Percentiles rank a stretch among this genome's conserved stretches.
Evolutionary conservation across 495 filamentous ascomycete species (phyloP).

Genomic region (Hypoxylon fragiforme): DNA sequence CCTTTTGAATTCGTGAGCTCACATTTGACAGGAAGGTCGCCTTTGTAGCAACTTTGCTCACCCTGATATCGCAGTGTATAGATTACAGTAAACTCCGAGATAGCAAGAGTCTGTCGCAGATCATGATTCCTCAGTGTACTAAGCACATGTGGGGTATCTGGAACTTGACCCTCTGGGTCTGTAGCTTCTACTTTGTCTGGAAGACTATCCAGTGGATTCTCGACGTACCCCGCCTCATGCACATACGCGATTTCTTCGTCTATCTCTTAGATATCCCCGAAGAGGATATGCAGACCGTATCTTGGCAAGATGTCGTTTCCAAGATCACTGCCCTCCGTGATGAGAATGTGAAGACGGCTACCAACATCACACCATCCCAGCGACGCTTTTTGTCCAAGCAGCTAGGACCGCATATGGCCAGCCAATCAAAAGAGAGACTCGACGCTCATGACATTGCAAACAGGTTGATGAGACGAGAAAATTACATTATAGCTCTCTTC

Average conservation of each 20-base stretch:
- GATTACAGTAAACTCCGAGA: constrained; percentile 76
- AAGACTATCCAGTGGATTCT: constrained; percentile 73
- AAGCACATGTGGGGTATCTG: constrained; percentile 80
- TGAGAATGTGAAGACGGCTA: constrained; percentile 80
- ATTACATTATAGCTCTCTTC: constrained; percentile 93
- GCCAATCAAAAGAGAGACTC: constrained; percentile 90
- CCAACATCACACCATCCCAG: constrained; percentile 53
- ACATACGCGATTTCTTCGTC: constrained; percentile 86
- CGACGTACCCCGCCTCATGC: constrained; percentile 72
- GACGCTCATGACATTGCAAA: constrained; percentile 98
- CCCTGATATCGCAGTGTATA: constrained; percentile 85
- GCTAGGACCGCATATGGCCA: constrained; percentile 52
- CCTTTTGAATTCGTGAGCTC: constrained; percentile 13
- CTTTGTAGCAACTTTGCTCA: constrained; percentile 84
- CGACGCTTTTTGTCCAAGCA: constrained; percentile 62
- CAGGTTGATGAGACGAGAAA: constrained; percentile 92
- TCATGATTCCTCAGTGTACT: constrained; percentile 81
- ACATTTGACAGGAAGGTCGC: constrained; percentile 51
- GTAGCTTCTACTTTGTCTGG: constrained; percentile 84
- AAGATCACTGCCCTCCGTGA: constrained; percentile 87
- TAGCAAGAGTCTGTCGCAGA: constrained; percentile 73
- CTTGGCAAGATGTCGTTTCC: constrained; percentile 92
- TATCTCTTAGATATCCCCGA: constrained; percentile 87
- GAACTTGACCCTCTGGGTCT: constrained; percentile 81
- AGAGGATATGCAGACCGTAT: constrained; percentile 90